Conservation (phyloP, 1,139 yeast genomes). For the Pichia sp. region DNA sequence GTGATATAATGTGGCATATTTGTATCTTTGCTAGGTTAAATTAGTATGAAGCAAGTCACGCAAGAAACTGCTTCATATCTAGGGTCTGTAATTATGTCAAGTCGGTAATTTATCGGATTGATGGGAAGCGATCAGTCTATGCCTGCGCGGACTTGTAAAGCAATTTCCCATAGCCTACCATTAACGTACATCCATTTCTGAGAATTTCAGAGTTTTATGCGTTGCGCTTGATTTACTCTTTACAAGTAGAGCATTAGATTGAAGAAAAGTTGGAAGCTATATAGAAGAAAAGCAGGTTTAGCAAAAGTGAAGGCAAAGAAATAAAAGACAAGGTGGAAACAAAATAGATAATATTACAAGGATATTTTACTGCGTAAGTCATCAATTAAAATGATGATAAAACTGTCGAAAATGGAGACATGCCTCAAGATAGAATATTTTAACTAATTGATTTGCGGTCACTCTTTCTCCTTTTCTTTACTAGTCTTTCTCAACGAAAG, state of each 20-base stretch:
- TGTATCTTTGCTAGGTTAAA: not conserved
- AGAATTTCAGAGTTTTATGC: too few species aligned
- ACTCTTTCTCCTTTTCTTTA: conserved; percentile 16
- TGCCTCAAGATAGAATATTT: not conserved
- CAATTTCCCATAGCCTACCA: too few species aligned
- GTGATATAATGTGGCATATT: conserved; percentile 55
- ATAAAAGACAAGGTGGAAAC: not conserved
- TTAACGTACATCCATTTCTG: too few species aligned
- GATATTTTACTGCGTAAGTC: not conserved
- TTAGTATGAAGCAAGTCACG: too few species aligned
- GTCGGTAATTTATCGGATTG: too few species aligned
- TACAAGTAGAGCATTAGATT: not conserved
- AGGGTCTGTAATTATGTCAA: too few species aligned
- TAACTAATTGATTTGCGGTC: too few species aligned
- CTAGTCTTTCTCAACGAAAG: conserved; percentile 25
- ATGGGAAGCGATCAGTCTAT: too few species aligned
- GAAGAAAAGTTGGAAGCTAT: not conserved
- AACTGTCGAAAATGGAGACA: not conserved
- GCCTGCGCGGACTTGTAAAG: too few species aligned
- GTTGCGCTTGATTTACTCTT: too few species aligned
- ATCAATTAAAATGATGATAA: not conserved
- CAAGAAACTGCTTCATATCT: too few species aligned
- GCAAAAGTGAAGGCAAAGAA: not conserved
- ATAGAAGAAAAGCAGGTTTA: not conserved
- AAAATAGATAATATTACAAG: not conserved